Base-by-base conservation (phyloP, 257 asterid species). In the Forsythia suspensa region DNA sequence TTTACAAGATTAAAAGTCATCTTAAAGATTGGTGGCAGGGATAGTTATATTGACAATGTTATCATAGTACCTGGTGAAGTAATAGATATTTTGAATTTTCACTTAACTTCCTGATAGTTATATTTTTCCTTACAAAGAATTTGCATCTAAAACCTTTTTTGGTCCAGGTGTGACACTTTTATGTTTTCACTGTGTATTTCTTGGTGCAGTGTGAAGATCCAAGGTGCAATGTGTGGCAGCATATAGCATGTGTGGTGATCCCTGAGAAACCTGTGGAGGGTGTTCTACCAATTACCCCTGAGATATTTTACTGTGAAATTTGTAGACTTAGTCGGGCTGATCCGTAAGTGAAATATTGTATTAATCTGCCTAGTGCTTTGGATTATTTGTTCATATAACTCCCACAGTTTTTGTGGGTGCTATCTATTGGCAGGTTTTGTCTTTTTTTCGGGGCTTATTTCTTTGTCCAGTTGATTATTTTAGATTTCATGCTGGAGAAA, bases 261-360 rank as follows among this genome's bases (percentile, higher is more conserved):
- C 88, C 97, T 40, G 99, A 94, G 83, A 94, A 90, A 82, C 91
- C 98, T 55, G 76, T 77, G 84, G 98, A 96, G 83, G 92, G 93
- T 79, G 85, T 83, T 78, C 76, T 86, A 76, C 96, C 91, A 70
- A 77, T 80, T 80, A 90, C 91, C 4, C 97, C 98, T 3, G 96
- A 89, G 70, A 80, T 74, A 44, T 96, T 96, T 88, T 92, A 86
- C 89, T 96, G 99, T 88, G 98, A 94, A 83, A 81, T 91, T 70
- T 96, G 99, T 83, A 91, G 99, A 84, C 85, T 96, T 80, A 88
- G 59, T 75, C 92, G 94, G 20, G 98, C 99, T 80, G 99, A 96
- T 76, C 99, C 99, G 99, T 96, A 89, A 91, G 99, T 91, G 78
- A 63, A 63, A 21, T 63, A 10, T 24, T 29, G 67, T 82, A 48